Conservation (phyloP, 2,329 filamentous ascomycete species). For the Lachnellula subtilissima region DNA sequence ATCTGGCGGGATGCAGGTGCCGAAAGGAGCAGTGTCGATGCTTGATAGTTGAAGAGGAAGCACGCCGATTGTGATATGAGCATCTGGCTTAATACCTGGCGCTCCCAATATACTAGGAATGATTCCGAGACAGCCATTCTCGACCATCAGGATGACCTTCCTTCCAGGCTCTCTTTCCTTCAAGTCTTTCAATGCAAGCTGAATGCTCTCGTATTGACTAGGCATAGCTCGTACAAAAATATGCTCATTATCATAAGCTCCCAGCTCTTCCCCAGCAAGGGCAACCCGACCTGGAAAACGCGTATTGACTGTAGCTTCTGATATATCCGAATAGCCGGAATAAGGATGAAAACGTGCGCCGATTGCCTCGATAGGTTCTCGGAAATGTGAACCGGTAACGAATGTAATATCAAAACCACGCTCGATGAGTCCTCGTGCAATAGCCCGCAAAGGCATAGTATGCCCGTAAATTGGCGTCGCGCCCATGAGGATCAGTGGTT, state of each 20-base stretch:
- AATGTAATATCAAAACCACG: slow-evolving; percentile 40
- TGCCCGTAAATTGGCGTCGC: slow-evolving; percentile 11
- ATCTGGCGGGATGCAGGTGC: slow-evolving; percentile 35
- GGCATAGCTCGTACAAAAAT: slow-evolving; percentile 33
- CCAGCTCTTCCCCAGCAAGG: slow-evolving; percentile 19
- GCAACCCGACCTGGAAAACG: slow-evolving; percentile 2
- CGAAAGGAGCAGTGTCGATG: slow-evolving; percentile 36
- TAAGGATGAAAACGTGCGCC: slow-evolving; percentile 37
- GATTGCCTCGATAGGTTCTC: slow-evolving; percentile 31
- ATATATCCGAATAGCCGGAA: slow-evolving; percentile 16
- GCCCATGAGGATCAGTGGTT: neutral
- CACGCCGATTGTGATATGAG: slow-evolving; percentile 38
- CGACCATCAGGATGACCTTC: slow-evolving; percentile 39
- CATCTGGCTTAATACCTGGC: slow-evolving; percentile 33
- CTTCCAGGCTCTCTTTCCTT: slow-evolving; percentile 30
- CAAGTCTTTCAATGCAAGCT: slow-evolving; percentile 32
- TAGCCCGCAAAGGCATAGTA: slow-evolving; percentile 7
- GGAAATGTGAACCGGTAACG: slow-evolving; percentile 36
- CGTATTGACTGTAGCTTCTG: neutral
- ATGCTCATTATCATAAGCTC: slow-evolving; percentile 31
- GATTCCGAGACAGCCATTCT: slow-evolving; percentile 35
- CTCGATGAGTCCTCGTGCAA: slow-evolving; percentile 20
- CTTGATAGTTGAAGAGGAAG: slow-evolving; percentile 34
- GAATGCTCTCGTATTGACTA: slow-evolving; percentile 29
- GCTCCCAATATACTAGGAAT: slow-evolving; percentile 36